A percentile compares a stretch with the other conserved stretches of the same genome.
phyloP scores from a whole-genome alignment of 768 basidiomycete species.

The Leccinum incarnatum region DNA sequence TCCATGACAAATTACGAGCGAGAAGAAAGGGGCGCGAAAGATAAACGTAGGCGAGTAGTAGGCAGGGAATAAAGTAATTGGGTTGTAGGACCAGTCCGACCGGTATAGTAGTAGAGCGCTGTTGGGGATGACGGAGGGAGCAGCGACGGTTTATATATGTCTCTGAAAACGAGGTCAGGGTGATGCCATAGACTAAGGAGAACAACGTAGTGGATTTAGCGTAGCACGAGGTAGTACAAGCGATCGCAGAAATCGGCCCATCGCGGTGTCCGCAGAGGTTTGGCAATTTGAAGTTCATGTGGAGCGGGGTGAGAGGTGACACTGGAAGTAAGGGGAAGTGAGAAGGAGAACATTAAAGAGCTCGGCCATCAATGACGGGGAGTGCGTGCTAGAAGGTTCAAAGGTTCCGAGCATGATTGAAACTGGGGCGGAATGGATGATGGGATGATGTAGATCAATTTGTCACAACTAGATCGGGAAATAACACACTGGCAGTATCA shows the following conservation, averaged over 20 bases:
- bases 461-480: slow-evolving; percentile 7
- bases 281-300: slow-evolving; percentile 18
- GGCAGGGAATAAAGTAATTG: slow-evolving; percentile 20
- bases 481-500: not conserved
- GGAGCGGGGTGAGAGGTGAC: not conserved
- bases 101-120: slow-evolving; percentile 18
- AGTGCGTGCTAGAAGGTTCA: slow-evolving; percentile 12
- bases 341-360: slow-evolving; percentile 6
- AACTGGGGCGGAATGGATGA: not conserved
- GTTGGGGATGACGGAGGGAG: slow-evolving; percentile 13
- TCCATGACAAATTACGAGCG: slow-evolving; percentile 47
- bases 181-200: slow-evolving; percentile 25
- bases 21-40: slow-evolving; percentile 15
- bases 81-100: not conserved
- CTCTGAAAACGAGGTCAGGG: slow-evolving; percentile 43
- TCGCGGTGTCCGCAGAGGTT: slow-evolving; percentile 5
- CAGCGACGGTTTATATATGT: slow-evolving; percentile 28
- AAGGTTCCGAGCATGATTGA: slow-evolving; percentile 9
- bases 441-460: slow-evolving; percentile 20
- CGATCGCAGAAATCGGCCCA: slow-evolving; percentile 21
- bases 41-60: slow-evolving; percentile 11
- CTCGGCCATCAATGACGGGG: slow-evolving; percentile 12
- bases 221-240: slow-evolving; percentile 37
- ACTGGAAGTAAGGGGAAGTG: slow-evolving; percentile 2
- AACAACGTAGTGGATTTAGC: slow-evolving; percentile 26